Evolutionary conservation across 1,139 yeast genomes (phyloP).

Genomic region (Hyphopichia burtonii): DNA sequence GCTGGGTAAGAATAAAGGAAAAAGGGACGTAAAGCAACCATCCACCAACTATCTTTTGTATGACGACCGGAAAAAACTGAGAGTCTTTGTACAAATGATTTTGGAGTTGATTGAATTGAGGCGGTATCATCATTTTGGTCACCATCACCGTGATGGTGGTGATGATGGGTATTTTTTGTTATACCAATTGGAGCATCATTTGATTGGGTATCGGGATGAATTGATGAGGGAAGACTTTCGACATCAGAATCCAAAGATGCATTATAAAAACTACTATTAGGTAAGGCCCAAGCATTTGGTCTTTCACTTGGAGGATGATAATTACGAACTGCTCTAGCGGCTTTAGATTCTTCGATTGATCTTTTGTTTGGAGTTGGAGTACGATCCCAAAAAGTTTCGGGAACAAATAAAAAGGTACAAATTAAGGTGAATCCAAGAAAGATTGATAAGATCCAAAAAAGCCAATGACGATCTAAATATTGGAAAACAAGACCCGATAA

Average conservation of each 20-base stretch:
- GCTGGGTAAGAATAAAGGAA: slow-evolving; percentile 52
- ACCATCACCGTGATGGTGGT: not conserved
- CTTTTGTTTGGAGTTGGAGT: slow-evolving; percentile 51
- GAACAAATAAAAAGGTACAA: slow-evolving; percentile 54
- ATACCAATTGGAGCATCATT: slow-evolving; percentile 17
- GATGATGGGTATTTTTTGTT: slow-evolving; percentile 5
- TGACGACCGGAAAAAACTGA: slow-evolving; percentile 44
- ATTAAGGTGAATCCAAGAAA: slow-evolving; percentile 48
- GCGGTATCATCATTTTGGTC: not conserved
- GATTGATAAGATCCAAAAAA: slow-evolving; percentile 59
- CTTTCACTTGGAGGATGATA: slow-evolving; percentile 28
- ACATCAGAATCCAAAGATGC: not conserved
- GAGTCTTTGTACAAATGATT: slow-evolving; percentile 8
- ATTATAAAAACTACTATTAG: slow-evolving; percentile 7
- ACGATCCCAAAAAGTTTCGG: slow-evolving; percentile 67
- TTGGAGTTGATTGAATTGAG: not conserved
- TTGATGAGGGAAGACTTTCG: slow-evolving; percentile 19
- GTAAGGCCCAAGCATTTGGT: slow-evolving; percentile 35
- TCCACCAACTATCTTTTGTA: slow-evolving; percentile 54
- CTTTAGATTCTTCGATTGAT: slow-evolving; percentile 48
- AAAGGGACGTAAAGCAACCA: slow-evolving; percentile 58
- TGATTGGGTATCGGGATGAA: slow-evolving; percentile 1
- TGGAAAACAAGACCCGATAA: slow-evolving; percentile 55
- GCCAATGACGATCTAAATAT: slow-evolving; percentile 55
- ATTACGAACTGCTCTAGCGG: slow-evolving; percentile 42